Percentiles rank a stretch among this genome's conserved stretches.
Conservation (phyloP, 2,329 filamentous ascomycete genomes). For the Trichoderma sp. region DNA sequence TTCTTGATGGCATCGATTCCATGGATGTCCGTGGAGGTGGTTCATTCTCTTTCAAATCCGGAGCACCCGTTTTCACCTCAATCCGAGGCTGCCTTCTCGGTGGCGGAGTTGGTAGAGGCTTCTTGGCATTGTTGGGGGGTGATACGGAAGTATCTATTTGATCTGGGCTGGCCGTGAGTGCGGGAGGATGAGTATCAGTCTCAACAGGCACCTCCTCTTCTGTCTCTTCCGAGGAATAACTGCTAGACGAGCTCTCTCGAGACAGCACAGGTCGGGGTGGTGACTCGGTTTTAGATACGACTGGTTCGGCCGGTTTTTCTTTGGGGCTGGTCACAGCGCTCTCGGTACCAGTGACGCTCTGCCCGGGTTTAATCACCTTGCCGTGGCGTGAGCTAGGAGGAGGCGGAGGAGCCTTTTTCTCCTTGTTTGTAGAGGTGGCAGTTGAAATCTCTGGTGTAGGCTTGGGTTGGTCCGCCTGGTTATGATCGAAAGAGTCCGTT, state of each 20-base stretch:
- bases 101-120: constrained; percentile 50
- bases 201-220: neutral
- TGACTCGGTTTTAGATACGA: neutral
- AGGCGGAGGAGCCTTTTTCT: constrained; percentile 67
- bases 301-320: constrained; percentile 23
- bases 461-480: neutral
- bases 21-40: constrained; percentile 47
- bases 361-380: constrained; percentile 59
- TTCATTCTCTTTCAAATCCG: constrained; percentile 35
- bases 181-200: neutral
- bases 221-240: neutral
- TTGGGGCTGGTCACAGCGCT: constrained; percentile 28
- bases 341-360: neutral
- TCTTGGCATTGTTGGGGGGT: constrained; percentile 32
- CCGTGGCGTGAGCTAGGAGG: constrained; percentile 74
- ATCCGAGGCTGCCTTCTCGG: constrained; percentile 45
- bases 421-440: constrained; percentile 2
- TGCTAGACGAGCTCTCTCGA: neutral
- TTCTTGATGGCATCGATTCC: constrained; percentile 48
- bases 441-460: neutral
- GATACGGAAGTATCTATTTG: neutral
- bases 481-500: constrained; percentile 13
- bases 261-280: neutral
- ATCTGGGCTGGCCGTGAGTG: constrained; percentile 1
- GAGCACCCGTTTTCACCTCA: constrained; percentile 40